phyloP scores from a whole-genome alignment of 2,329 filamentous ascomycete genomes.

The Aspergillus tanneri region DNA sequence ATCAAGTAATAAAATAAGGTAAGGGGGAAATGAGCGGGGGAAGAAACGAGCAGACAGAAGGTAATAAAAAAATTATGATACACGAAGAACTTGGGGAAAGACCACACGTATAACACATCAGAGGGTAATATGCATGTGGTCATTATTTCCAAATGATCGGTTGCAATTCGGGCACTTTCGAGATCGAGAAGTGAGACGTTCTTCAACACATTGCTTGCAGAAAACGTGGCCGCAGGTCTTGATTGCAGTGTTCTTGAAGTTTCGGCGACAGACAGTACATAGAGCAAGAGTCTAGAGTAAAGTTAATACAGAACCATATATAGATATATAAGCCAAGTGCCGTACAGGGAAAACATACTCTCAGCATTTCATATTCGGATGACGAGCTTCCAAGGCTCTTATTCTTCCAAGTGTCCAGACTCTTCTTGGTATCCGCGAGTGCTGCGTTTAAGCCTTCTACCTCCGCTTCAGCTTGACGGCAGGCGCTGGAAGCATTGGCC shows the following conservation, averaged over 20 bases:
- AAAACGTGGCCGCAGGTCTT: conserved; percentile 95
- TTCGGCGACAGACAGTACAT: conserved; percentile 87
- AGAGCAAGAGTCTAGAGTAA: conserved; percentile 66
- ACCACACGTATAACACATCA: conserved; percentile 27
- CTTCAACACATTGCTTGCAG: conserved; percentile 85
- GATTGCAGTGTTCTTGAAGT: conserved; percentile 91
- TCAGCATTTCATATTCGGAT: conserved; percentile 78
- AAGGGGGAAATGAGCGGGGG: conserved; percentile 17
- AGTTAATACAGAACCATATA: conserved; percentile 20
- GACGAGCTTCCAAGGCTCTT: conserved; percentile 79
- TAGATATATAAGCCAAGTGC: too few species aligned
- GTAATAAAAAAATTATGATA: conserved; percentile 31
- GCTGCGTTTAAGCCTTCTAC: conserved; percentile 76
- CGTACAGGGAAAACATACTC: conserved; percentile 57
- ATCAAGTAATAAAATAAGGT: conserved; percentile 8
- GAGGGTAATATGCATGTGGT: conserved; percentile 69
- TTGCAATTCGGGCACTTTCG: conserved; percentile 95
- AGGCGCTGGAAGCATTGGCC: conserved; percentile 61
- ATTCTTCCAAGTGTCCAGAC: conserved; percentile 79
- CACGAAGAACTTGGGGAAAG: conserved; percentile 25
- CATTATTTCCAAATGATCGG: conserved; percentile 84
- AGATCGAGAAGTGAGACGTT: conserved; percentile 83
- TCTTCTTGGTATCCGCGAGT: conserved; percentile 75
- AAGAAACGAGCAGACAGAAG: conserved; percentile 10
- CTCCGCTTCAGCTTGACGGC: conserved; percentile 65